Base-by-base conservation (phyloP, 1,284 basidiomycete genomes). In the Trichosporon inkin region DNA sequence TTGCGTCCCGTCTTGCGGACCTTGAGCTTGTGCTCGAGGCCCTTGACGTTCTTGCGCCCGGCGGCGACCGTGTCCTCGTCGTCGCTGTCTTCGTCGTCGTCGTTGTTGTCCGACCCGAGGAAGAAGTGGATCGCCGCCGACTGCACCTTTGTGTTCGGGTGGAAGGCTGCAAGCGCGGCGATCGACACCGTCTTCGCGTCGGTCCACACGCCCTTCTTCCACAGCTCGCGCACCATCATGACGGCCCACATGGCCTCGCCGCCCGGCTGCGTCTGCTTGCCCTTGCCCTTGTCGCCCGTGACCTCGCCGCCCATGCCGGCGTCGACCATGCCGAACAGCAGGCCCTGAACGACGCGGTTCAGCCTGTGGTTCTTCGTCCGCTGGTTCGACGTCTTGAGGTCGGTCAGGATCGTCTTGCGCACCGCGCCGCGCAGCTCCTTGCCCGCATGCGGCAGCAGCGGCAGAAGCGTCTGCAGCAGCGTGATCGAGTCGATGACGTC, bases 181-280 rank as follows among this genome's bases (percentile, higher is more conserved):
- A 99, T 95, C 6, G 94, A 88, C 6, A 99, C 93, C 0, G 93
- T 86, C 80, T 97, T 98, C 2, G 87, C 84, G 74, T 99, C 96
- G 58, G 84, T 88, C 93, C 95, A 99, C 39, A 96, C 86, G 36
- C 87, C 86, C 79, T 95, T 98, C 69, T 85, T 85, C 96, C 95
- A 99, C 24, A 99, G 81, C 70, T 99, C 94, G 71, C 91, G 89
- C 14, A 94, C 91, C 57, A 99, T 80, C 53, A 95, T 88, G 47
- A 99, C 88, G 1, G 96, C 95, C 95, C 96, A 99, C 84, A 98
- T 89, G 2, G 95, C 94, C 71, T 98, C 95, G 38, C 90, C 89
- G 7, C 86, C 85, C 36, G 80, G 80, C 32, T 81, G 77, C 59
- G 77, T 79, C 41, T 64, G 69, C 56, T 72, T 68, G 37, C 67